A percentile compares a stretch with the other conserved stretches of the same genome.
Conservation (phyloP, 768 basidiomycete genomes). For the Leccinum variicolor region DNA sequence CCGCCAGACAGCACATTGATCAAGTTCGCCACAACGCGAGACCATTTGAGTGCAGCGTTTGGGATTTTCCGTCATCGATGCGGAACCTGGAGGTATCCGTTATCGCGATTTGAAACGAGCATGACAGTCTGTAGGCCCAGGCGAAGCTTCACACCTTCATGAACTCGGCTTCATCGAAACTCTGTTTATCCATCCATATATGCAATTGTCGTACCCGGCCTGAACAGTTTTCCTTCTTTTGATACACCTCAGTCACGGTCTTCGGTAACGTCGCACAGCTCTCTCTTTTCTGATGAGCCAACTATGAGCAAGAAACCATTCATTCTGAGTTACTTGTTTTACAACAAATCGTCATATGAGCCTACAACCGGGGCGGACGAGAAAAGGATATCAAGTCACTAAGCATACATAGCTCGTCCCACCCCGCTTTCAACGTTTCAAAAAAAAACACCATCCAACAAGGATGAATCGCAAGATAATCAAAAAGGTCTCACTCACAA, state of each 20-base stretch:
- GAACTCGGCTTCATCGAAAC: slow-evolving; percentile 48
- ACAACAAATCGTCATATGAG: background rate
- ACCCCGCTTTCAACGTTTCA: background rate
- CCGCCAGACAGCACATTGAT: slow-evolving; percentile 37
- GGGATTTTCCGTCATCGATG: slow-evolving; percentile 77
- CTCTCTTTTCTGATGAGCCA: slow-evolving; percentile 64
- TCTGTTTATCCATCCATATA: slow-evolving; percentile 29
- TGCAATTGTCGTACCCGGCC: slow-evolving; percentile 61
- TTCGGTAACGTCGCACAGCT: slow-evolving; percentile 41
- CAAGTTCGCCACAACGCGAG: slow-evolving; percentile 81
- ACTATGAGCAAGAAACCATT: slow-evolving; percentile 43
- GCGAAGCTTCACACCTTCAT: slow-evolving; percentile 82
- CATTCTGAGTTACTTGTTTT: background rate
- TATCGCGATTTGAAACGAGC: slow-evolving; percentile 83
- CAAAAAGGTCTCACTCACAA: background rate
- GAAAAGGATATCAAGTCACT: background rate
- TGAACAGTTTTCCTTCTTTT: slow-evolving; percentile 72
- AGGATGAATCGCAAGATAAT: background rate
- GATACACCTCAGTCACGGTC: slow-evolving; percentile 49
- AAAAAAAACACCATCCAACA: background rate
- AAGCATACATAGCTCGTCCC: background rate
- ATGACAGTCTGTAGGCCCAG: slow-evolving; percentile 85
- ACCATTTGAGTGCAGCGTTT: slow-evolving; percentile 87
- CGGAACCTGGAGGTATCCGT: slow-evolving; percentile 92
- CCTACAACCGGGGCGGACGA: background rate